Conservation (phyloP, 345 rosid genomes). For the Xanthoceras sorbifolium region DNA sequence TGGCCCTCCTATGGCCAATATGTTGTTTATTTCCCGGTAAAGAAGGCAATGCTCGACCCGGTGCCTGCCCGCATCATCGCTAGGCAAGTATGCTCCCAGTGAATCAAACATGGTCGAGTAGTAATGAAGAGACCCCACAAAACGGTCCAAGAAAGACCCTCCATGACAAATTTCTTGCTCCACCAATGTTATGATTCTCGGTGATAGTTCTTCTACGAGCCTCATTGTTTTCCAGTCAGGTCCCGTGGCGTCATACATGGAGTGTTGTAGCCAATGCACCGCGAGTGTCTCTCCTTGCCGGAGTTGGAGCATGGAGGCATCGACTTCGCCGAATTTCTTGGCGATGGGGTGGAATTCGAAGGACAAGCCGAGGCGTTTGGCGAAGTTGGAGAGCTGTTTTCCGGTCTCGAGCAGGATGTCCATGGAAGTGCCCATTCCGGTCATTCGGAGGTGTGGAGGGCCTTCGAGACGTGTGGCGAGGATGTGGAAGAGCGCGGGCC, state of each 20-base stretch:
- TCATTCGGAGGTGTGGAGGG: constrained; percentile 58
- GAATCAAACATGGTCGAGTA: constrained; percentile 68
- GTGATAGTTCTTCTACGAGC: constrained; percentile 47
- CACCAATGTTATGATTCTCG: constrained; percentile 52
- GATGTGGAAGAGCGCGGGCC: constrained; percentile 80
- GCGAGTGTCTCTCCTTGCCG: constrained; percentile 52
- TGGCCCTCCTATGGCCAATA: constrained; percentile 68
- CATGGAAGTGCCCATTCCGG: constrained; percentile 59
- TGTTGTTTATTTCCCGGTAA: constrained; percentile 57
- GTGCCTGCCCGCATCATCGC: constrained; percentile 48
- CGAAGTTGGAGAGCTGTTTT: constrained; percentile 59
- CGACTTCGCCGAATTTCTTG: constrained; percentile 57
- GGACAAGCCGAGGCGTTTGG: constrained; percentile 56
- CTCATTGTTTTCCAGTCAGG: constrained; percentile 61
- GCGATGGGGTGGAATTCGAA: constrained; percentile 69
- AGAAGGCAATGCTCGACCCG: constrained; percentile 54
- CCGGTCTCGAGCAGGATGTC: constrained; percentile 60
- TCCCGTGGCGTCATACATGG: constrained; percentile 59
- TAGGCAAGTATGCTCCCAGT: constrained; percentile 42
- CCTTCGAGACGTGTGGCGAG: constrained; percentile 62
- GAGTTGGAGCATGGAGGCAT: constrained; percentile 32
- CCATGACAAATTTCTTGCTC: constrained; percentile 62
- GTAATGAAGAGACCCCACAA: constrained; percentile 64
- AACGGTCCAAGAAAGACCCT: constrained; percentile 63
- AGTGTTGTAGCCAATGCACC: constrained; percentile 71